Evolutionary conservation across 139 green algal species (phyloP).

Genomic region (Diplosphaera chodatii): DNA sequence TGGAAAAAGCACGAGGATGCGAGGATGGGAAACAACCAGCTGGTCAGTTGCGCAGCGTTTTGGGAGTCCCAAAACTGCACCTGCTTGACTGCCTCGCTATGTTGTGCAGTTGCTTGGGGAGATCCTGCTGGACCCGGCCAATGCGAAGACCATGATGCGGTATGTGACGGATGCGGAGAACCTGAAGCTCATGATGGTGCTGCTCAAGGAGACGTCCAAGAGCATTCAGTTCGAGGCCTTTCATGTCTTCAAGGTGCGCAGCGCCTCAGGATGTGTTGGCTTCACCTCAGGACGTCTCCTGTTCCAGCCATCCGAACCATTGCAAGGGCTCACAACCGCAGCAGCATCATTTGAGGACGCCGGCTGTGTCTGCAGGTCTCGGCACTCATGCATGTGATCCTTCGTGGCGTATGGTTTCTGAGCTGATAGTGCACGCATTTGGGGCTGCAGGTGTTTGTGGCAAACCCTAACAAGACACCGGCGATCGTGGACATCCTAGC

Average conservation of each 20-base stretch:
- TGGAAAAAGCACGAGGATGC: neutral
- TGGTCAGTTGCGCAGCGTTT: too few relatives aligned
- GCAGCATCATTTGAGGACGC: too few relatives aligned
- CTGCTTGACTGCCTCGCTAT: too few relatives aligned
- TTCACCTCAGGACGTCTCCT: neutral
- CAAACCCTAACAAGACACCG: conserved; percentile 87
- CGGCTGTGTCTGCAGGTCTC: too few relatives aligned
- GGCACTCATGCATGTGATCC: too few relatives aligned
- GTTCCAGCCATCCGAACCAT: too few relatives aligned
- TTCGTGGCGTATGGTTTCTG: too few relatives aligned
- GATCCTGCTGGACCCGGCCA: conserved; percentile 79
- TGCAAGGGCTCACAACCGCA: too few relatives aligned
- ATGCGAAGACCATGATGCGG: conserved; percentile 81
- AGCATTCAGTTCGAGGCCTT: conserved; percentile 97
- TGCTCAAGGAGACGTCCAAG: conserved; percentile 79
- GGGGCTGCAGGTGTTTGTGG: conserved; percentile 81
- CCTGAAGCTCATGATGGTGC: conserved; percentile 90
- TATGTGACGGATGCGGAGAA: conserved; percentile 84
- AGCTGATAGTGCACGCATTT: too few relatives aligned
- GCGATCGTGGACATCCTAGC: conserved; percentile 76
- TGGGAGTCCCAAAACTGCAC: too few relatives aligned
- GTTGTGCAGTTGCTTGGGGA: conserved; percentile 85
- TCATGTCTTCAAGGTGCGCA: conserved; percentile 92
- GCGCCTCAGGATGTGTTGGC: neutral
- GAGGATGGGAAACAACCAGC: neutral